Conservation (phyloP, 495 filamentous ascomycete genomes). For the Hyaloscypha hepaticicola region DNA sequence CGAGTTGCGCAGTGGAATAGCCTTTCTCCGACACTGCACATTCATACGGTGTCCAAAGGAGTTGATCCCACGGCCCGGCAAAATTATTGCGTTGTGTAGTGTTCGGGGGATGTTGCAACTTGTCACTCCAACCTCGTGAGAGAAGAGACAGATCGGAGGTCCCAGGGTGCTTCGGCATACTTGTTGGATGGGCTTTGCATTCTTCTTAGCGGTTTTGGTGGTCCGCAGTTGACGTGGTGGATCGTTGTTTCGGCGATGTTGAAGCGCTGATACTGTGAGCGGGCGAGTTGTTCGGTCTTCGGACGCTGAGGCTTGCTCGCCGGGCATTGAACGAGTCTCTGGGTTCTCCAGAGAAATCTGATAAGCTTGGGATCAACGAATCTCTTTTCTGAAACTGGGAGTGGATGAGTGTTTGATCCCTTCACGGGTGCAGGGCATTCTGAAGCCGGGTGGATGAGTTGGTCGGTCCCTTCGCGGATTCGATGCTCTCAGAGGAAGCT, state of each 20-base stretch:
- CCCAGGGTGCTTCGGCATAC: not conserved
- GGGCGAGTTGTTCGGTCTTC: too few species aligned
- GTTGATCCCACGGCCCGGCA: not conserved
- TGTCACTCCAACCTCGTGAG: not conserved
- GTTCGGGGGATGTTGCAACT: not conserved
- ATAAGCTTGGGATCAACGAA: too few species aligned
- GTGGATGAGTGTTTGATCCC: not conserved
- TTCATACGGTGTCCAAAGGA: not conserved
- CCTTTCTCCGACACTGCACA: not conserved
- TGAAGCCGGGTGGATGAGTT: not conserved
- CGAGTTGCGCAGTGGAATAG: not conserved
- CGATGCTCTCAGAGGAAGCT: not conserved
- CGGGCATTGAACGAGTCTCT: too few species aligned
- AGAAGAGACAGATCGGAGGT: not conserved
- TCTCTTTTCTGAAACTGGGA: too few species aligned
- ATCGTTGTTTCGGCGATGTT: too few species aligned
- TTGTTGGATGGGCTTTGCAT: not conserved
- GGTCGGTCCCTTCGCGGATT: not conserved
- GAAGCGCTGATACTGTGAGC: too few species aligned
- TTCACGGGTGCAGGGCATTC: not conserved
- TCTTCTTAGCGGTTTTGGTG: not conserved
- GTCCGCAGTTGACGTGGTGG: too few species aligned
- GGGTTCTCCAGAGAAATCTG: too few species aligned
- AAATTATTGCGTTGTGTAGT: not conserved
- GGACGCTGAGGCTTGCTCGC: too few species aligned